phyloP scores from a whole-genome alignment of 768 basidiomycete species.

The Dacryopinax spathularia region DNA sequence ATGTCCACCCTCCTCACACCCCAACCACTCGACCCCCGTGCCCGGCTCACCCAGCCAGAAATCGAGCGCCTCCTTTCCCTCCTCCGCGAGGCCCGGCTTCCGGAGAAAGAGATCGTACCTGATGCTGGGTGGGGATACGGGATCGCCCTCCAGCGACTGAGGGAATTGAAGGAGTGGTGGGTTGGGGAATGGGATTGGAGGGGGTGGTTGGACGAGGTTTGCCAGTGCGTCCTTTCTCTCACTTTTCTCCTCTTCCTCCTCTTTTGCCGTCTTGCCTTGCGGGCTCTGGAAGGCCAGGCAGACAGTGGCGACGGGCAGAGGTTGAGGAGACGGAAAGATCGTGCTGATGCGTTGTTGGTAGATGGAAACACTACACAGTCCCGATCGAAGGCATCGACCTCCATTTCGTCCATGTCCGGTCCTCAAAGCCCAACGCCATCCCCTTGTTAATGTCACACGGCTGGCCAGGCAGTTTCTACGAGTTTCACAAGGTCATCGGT shows the following conservation, averaged over 20 bases:
- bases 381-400: slow-evolving; percentile 8
- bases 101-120: background rate
- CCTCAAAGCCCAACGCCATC: background rate
- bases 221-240: background rate
- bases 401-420: slow-evolving; percentile 7
- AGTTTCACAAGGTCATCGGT: slow-evolving; percentile 23
- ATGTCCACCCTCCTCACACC: background rate
- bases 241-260: background rate
- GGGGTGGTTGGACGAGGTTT: background rate
- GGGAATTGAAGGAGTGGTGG: background rate
- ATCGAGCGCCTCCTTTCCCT: background rate
- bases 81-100: background rate
- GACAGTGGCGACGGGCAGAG: too few relatives aligned
- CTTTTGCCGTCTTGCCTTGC: too few relatives aligned
- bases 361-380: slow-evolving; percentile 6
- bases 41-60: background rate
- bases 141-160: background rate
- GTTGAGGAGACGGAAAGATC: background rate
- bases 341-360: background rate
- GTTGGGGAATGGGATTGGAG: background rate
- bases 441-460: slow-evolving; percentile 9
- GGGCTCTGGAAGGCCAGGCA: too few relatives aligned
- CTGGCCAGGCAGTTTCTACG: slow-evolving; percentile 19
- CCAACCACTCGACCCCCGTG: background rate
- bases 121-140: background rate